phyloP scores from a whole-genome alignment of 2,329 filamentous ascomycete species.

The Sclerotinia sclerotiorum region DNA sequence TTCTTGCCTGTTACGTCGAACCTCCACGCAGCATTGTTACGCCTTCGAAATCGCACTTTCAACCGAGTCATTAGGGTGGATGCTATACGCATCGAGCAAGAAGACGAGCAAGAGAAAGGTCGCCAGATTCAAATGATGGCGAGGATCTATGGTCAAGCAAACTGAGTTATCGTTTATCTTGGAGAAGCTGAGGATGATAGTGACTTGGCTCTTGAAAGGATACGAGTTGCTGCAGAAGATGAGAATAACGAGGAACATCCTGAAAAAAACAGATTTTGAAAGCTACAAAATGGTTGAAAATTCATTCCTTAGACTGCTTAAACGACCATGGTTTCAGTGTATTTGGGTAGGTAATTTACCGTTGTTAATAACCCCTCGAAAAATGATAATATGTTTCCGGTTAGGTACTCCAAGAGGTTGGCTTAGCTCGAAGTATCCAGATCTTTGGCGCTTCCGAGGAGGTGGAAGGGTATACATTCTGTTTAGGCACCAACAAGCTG shows the following conservation, averaged over 20 bases:
- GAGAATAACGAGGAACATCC: not conserved
- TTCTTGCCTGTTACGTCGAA: conserved; percentile 20
- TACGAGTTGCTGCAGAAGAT: conserved; percentile 16
- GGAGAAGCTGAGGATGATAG: conserved; percentile 22
- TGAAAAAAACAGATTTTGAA: no score
- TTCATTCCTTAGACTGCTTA: conserved; percentile 13
- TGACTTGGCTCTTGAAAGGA: conserved; percentile 17
- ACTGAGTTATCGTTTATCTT: conserved; percentile 27
- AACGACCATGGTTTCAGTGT: conserved; percentile 24
- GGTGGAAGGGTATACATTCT: not conserved
- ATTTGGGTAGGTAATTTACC: conserved; percentile 22
- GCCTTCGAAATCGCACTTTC: conserved; percentile 21
- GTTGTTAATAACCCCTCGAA: not conserved
- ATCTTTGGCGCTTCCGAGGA: not conserved
- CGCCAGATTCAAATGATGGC: conserved; percentile 25
- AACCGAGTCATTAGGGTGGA: conserved; percentile 16
- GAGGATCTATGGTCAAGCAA: conserved; percentile 26
- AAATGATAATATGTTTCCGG: not conserved
- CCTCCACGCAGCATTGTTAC: conserved; percentile 19
- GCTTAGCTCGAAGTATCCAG: not conserved
- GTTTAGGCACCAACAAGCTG: not conserved
- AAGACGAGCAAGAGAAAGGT: conserved; percentile 17
- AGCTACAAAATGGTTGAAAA: not conserved
- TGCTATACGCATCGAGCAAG: conserved; percentile 17
- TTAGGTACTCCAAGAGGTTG: conserved; percentile 5